A percentile compares a stretch with the other conserved stretches of the same genome.
Conservation (phyloP, 169 alveolate genomes). For the Plasmodium knowlesi region DNA sequence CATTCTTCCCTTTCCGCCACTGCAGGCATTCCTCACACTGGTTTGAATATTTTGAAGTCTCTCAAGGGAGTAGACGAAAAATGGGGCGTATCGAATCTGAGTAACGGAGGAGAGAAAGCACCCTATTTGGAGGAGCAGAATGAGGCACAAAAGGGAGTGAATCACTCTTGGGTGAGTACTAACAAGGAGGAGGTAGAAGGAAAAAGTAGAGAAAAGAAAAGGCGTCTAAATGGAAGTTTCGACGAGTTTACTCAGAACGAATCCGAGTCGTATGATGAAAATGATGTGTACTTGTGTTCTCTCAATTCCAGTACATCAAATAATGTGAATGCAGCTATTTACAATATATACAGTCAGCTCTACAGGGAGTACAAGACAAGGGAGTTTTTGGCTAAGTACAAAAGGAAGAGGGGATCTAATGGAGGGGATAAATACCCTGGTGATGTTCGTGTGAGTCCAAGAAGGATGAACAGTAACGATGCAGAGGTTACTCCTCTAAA, state of each 20-base stretch:
- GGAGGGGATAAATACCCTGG: not conserved
- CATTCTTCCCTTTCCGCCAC: not conserved
- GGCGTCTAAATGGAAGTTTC: not conserved
- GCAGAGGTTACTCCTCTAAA: not conserved
- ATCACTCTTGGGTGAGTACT: not conserved
- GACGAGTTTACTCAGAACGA: not conserved
- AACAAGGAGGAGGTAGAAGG: not conserved
- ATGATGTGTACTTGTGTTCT: constrained; percentile 44
- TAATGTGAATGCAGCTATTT: constrained; percentile 46
- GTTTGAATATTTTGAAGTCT: not conserved
- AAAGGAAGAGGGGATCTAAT: not conserved
- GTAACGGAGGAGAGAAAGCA: not conserved
- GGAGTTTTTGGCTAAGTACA: not conserved
- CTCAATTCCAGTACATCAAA: constrained; percentile 50
- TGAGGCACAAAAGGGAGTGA: not conserved
- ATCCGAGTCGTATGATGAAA: not conserved
- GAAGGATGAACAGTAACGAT: not conserved
- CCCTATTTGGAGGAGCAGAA: not conserved
- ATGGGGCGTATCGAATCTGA: not conserved
- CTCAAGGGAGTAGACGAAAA: not conserved
- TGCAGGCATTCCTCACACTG: not conserved
- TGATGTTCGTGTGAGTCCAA: not conserved
- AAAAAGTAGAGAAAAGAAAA: not conserved
- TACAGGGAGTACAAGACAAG: constrained; percentile 67
- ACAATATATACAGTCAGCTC: constrained; percentile 43